Evolutionary conservation across 1,284 basidiomycete genomes (phyloP).

Genomic region (Inonotus hispidus): DNA sequence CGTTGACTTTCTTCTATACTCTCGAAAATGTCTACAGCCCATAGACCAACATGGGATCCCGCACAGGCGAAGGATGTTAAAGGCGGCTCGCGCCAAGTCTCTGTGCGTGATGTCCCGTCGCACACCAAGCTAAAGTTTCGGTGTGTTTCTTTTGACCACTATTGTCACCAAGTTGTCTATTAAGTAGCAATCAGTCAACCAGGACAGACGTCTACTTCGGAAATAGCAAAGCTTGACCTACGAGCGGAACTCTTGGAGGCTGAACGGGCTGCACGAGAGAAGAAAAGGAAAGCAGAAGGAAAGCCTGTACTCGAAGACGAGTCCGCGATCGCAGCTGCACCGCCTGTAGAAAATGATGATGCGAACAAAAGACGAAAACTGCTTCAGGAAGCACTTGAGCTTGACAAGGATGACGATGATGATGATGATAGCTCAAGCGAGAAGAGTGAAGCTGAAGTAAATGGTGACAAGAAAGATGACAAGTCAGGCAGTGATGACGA

Average conservation of each 20-base stretch:
- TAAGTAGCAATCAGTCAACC: constrained; percentile 51
- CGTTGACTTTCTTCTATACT: neutral
- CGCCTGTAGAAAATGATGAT: constrained; percentile 52
- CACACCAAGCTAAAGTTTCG: constrained; percentile 97
- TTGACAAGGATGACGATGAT: constrained; percentile 79
- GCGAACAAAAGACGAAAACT: constrained; percentile 73
- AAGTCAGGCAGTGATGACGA: constrained; percentile 42
- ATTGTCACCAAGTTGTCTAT: neutral
- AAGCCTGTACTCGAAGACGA: constrained; percentile 39
- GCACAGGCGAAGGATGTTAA: constrained; percentile 83
- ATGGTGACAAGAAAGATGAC: constrained; percentile 33
- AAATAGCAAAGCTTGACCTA: constrained; percentile 77
- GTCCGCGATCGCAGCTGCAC: constrained; percentile 13
- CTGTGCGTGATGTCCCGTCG: constrained; percentile 84
- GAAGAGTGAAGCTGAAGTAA: constrained; percentile 32
- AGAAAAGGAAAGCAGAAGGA: constrained; percentile 86
- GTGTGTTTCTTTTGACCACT: constrained; percentile 31
- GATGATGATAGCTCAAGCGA: constrained; percentile 48
- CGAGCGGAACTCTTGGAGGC: constrained; percentile 77
- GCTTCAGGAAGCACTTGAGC: constrained; percentile 74
- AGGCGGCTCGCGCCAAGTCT: constrained; percentile 84
- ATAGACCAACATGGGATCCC: constrained; percentile 87
- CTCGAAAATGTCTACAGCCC: constrained; percentile 70
- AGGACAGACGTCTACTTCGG: constrained; percentile 73
- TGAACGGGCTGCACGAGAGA: constrained; percentile 77